Evolutionary conservation across 805 yeast species (phyloP).

Genomic region (Kodamaea laetipori): DNA sequence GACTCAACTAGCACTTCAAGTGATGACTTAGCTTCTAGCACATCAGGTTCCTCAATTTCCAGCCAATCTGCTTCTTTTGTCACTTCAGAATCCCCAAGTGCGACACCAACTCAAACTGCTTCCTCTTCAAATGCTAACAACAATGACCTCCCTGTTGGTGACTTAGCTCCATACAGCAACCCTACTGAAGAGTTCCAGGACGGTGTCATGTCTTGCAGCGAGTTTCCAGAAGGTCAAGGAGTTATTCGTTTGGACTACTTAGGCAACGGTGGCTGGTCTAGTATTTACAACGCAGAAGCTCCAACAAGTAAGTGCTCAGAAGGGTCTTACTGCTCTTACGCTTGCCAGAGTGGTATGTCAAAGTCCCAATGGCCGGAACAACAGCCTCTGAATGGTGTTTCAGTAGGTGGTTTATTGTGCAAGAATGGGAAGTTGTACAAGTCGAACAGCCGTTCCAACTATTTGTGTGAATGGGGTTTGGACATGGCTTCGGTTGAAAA

Average conservation of each 20-base stretch:
- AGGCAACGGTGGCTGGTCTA: constrained; percentile 43
- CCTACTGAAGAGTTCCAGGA: constrained; percentile 62
- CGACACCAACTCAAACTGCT: too few relatives aligned
- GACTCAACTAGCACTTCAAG: too few relatives aligned
- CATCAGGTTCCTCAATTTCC: too few relatives aligned
- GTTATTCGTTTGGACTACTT: constrained; percentile 62
- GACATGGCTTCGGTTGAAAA: constrained; percentile 56
- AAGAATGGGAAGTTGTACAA: constrained; percentile 62
- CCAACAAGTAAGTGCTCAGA: constrained; percentile 57
- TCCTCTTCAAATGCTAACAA: too few relatives aligned
- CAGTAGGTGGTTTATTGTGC: constrained; percentile 73
- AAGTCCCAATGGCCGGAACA: constrained; percentile 76
- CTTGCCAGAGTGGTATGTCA: constrained; percentile 79
- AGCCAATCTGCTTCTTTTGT: too few relatives aligned
- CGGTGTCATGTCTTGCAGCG: constrained; percentile 67
- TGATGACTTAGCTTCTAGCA: too few relatives aligned
- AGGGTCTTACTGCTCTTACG: constrained; percentile 74
- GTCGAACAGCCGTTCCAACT: constrained; percentile 50
- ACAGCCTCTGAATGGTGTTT: constrained; percentile 66
- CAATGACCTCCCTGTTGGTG: too few relatives aligned
- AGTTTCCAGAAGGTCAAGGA: constrained; percentile 74
- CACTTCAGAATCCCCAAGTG: too few relatives aligned
- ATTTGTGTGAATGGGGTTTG: constrained; percentile 67
- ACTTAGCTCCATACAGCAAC: constrained; percentile 47
- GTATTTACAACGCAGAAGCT: constrained; percentile 50